Evolutionary conservation across 78 protist species (phyloP).

Genomic region (Isochrysis galbana): DNA sequence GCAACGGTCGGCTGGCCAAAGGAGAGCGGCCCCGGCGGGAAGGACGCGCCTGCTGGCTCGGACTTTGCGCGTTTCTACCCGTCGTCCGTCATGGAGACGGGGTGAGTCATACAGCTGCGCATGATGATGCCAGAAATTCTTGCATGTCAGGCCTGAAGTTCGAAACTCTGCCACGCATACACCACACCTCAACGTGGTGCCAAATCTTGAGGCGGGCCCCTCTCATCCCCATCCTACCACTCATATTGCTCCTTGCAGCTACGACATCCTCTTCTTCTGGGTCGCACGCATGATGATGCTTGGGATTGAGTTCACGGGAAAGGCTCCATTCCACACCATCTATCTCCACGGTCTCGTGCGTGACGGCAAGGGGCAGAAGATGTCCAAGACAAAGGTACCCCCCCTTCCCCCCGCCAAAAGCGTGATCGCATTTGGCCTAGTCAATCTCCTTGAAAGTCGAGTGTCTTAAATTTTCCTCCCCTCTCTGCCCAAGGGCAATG

Average conservation of each 20-base stretch:
- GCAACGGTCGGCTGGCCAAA: conserved; percentile 72
- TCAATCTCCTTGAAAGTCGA: too few relatives aligned
- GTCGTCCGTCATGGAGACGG: conserved; percentile 86
- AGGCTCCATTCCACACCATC: conserved; percentile 74
- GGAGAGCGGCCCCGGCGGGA: not conserved
- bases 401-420: too few relatives aligned
- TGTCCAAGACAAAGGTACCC: conserved; percentile 66
- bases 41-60: not conserved
- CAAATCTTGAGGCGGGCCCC: too few relatives aligned
- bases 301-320: conserved; percentile 54
- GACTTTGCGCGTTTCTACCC: conserved; percentile 79
- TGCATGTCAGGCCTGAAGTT: too few relatives aligned
- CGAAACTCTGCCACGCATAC: too few relatives aligned
- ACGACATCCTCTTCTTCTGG: conserved; percentile 95
- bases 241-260: too few relatives aligned
- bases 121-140: too few relatives aligned
- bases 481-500: conserved; percentile 67
- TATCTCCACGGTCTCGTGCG: conserved; percentile 79
- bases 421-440: too few relatives aligned
- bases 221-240: too few relatives aligned
- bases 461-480: too few relatives aligned
- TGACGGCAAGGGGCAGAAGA: conserved; percentile 62
- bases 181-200: too few relatives aligned
- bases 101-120: too few relatives aligned
- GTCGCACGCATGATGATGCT: conserved; percentile 96